phyloP scores from a whole-genome alignment of 768 basidiomycete genomes.

The Pisolithus sp. region DNA sequence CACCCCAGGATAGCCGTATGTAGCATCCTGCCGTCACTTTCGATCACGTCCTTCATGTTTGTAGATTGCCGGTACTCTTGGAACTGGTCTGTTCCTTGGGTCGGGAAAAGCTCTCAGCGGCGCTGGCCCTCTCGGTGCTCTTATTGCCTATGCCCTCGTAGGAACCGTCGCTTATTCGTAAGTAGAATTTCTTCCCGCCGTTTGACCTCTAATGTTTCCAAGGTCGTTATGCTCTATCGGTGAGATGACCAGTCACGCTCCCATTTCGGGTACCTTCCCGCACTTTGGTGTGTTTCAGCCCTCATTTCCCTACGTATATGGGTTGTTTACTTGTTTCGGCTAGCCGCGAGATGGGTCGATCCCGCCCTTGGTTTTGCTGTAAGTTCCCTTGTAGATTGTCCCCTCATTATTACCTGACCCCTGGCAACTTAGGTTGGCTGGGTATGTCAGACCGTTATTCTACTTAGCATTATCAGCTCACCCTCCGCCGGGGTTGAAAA shows the following conservation, averaged over 20 bases:
- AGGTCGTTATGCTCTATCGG: slow-evolving; percentile 63
- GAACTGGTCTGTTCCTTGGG: slow-evolving; percentile 69
- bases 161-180: slow-evolving; percentile 63
- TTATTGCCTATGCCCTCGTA: slow-evolving; percentile 58
- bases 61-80: slow-evolving; percentile 70
- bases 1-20: slow-evolving; percentile 55
- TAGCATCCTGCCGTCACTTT: not conserved
- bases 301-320: not conserved
- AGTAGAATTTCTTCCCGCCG: slow-evolving; percentile 25
- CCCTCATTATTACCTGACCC: no score
- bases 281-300: slow-evolving; percentile 45
- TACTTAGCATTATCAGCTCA: not conserved
- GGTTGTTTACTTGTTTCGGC: not conserved
- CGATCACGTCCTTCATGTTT: not conserved
- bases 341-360: slow-evolving; percentile 53
- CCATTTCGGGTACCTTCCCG: slow-evolving; percentile 74
- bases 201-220: slow-evolving; percentile 21
- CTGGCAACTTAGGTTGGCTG: slow-evolving; percentile 18
- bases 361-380: slow-evolving; percentile 57
- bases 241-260: slow-evolving; percentile 76
- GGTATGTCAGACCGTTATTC: slow-evolving; percentile 30
- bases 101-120: slow-evolving; percentile 54
- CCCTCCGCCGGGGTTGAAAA: not conserved
- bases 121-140: slow-evolving; percentile 63
- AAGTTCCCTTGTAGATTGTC: slow-evolving; percentile 22